Base-by-base conservation (phyloP, 2,329 filamentous ascomycete genomes). In the Pseudogymnoascus sp. region DNA sequence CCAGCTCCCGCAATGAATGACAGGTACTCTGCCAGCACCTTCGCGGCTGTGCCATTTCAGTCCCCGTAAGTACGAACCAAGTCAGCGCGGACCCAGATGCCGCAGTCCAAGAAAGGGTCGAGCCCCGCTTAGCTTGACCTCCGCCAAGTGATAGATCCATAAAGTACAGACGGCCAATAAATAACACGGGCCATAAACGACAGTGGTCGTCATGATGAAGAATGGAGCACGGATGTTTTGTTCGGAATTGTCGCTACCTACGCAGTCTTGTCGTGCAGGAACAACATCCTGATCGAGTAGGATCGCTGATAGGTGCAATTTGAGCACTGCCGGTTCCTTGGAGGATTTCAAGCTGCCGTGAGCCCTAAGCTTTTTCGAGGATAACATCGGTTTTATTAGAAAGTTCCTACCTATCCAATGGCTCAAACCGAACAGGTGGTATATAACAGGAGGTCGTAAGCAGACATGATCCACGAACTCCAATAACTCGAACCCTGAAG, bases 291-390 rank as follows among this genome's bases (percentile, higher is more conserved):
- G 44, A 28, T 33, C 6, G n/a, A 25, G 50, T n/a, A 33, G 16
- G 47, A 53, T 56, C 28, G 50, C 28, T 56, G 50, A 56, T 56
- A 56, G 50, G 50, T 33, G 25, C 25, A 56, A 56, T 56, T 56
- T 33, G 10, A 33, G 18, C n/a, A 33, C n/a, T 56, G 28, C 50
- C n/a, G 25, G 25, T 56, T 18, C 1, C n/a, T 56, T 31, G 25
- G 25, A 53, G 18, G 10, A 7, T 35, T 56, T 14, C 50, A 33
- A 53, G 50, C 11, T 35, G 16, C 50, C 28, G 11, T 56, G 50
- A 6, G 28, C 16, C 25, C 50, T 28, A 56, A 56, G 50, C 50
- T 56, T 56, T 18, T 21, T 56, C 10, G 2, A 16, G 33, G 28
- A 28, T 56, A 18, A 33, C 16, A 56, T 56, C n/a, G 50, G 12